Evolutionary conservation across 495 filamentous ascomycete genomes (phyloP).

Genomic region (Friedmanniomyces simplex): DNA sequence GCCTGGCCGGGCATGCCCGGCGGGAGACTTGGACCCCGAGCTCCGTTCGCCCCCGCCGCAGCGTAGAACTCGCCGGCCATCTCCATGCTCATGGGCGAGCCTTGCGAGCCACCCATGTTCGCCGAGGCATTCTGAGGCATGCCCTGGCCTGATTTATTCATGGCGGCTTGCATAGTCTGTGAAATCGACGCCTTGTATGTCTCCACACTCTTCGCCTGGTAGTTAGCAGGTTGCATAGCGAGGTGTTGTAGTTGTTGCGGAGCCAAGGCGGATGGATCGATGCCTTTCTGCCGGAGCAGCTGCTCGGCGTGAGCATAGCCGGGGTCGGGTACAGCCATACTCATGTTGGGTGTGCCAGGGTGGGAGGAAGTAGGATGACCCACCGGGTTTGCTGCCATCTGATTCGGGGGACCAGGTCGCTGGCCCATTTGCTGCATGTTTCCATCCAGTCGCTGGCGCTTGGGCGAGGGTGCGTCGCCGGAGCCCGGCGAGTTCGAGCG

Average conservation of each 20-base stretch:
- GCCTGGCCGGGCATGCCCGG: background rate
- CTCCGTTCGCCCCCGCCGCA: constrained; percentile 30
- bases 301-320: constrained; percentile 34
- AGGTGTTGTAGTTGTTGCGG: constrained; percentile 61
- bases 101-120: constrained; percentile 47
- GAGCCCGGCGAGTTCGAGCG: constrained; percentile 69
- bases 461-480: constrained; percentile 88
- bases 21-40: constrained; percentile 28
- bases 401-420: constrained; percentile 16
- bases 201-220: constrained; percentile 72
- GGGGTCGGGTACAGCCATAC: background rate
- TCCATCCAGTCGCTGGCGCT: constrained; percentile 78
- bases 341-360: background rate
- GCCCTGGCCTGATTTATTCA: constrained; percentile 34
- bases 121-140: constrained; percentile 51
- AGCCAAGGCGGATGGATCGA: constrained; percentile 63
- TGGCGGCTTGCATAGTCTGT: constrained; percentile 44
- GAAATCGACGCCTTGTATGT: constrained; percentile 75
- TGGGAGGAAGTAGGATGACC: constrained; percentile 27
- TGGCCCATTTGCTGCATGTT: constrained; percentile 69
- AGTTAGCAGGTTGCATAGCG: constrained; percentile 47
- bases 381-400: constrained; percentile 44
- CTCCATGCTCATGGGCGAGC: constrained; percentile 56
- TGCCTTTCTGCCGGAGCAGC: constrained; percentile 65
- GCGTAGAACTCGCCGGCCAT: constrained; percentile 57